A percentile compares a stretch with the other conserved stretches of the same genome.
phyloP scores from a whole-genome alignment of 225 moss, liverwort and hornwort genomes.

The Pleurozium schreberi region DNA sequence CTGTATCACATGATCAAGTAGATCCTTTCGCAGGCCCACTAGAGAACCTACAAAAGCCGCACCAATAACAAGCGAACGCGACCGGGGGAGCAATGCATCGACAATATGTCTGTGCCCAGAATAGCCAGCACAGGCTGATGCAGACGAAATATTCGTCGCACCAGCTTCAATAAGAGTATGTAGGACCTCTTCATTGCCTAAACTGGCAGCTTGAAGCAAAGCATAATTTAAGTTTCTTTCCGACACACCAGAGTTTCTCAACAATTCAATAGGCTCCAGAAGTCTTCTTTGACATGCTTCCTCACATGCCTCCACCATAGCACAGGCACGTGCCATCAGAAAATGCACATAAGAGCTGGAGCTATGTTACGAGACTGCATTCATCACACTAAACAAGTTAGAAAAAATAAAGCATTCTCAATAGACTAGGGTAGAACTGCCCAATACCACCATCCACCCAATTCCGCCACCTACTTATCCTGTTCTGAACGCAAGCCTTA shows the following conservation, averaged over 20 bases:
- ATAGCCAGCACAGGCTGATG: conserved; percentile 55
- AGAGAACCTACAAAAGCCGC: conserved; percentile 52
- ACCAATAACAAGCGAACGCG: conserved; percentile 33
- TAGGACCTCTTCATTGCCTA: conserved; percentile 35
- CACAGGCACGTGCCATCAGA: conserved; percentile 43
- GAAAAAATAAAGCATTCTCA: background rate
- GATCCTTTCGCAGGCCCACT: conserved; percentile 40
- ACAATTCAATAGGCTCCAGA: conserved; percentile 18
- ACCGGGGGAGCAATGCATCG: conserved; percentile 37
- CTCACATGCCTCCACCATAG: conserved; percentile 31
- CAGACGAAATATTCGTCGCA: conserved; percentile 46
- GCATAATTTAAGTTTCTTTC: conserved; percentile 34
- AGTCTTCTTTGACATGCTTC: conserved; percentile 12
- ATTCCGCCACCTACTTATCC: no score
- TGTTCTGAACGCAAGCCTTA: background rate
- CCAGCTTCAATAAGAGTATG: conserved; percentile 41
- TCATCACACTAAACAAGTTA: background rate
- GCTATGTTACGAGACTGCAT: background rate
- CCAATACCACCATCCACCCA: no score
- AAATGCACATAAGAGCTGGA: conserved; percentile 10
- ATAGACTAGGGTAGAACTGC: no score
- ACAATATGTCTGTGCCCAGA: conserved; percentile 43
- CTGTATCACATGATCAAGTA: conserved; percentile 32
- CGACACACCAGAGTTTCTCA: conserved; percentile 17
- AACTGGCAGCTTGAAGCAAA: conserved; percentile 44